phyloP scores from a whole-genome alignment of 2,329 filamentous ascomycete species.

The Emmonsia crescens region DNA sequence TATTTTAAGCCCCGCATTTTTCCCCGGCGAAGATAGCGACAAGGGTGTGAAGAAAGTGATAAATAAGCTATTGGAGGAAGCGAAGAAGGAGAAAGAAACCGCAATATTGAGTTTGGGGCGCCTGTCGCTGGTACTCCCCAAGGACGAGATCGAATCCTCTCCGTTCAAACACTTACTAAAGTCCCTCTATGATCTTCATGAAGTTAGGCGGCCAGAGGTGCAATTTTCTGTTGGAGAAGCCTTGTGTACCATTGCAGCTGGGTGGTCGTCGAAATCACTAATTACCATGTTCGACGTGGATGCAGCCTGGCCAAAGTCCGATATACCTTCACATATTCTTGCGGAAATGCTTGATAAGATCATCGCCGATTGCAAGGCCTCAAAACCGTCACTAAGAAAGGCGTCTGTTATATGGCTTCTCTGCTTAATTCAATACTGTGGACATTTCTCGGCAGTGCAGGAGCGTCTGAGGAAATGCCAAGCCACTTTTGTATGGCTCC shows the following conservation, averaged over 20 bases:
- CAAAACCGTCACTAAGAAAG: conserved; percentile 81
- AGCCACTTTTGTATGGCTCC: conserved; percentile 72
- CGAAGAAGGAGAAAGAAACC: conserved; percentile 70
- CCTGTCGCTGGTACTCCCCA: conserved; percentile 48
- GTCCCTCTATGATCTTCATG: conserved; percentile 64
- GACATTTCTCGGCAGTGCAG: conserved; percentile 65
- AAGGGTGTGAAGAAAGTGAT: conserved; percentile 39
- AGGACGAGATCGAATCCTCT: conserved; percentile 23
- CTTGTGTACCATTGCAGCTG: conserved; percentile 61
- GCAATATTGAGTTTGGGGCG: conserved; percentile 74
- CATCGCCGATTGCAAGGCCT: conserved; percentile 64
- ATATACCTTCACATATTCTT: conserved; percentile 33
- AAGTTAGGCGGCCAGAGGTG: conserved; percentile 73
- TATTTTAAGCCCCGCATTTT: conserved; percentile 33
- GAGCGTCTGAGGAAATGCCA: conserved; percentile 67
- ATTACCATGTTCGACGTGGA: conserved; percentile 67
- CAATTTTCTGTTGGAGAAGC: conserved; percentile 90
- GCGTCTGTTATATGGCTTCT: conserved; percentile 93
- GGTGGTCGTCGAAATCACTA: conserved; percentile 76
- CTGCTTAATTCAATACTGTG: conserved; percentile 81
- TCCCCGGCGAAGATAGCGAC: conserved; percentile 19
- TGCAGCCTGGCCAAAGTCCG: conserved; percentile 33
- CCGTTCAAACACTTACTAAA: conserved; percentile 45
- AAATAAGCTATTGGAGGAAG: conserved; percentile 53
- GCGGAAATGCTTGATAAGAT: conserved; percentile 57